Evolutionary conservation across 768 basidiomycete genomes (phyloP).

Genomic region (Tulasnella calospora): DNA sequence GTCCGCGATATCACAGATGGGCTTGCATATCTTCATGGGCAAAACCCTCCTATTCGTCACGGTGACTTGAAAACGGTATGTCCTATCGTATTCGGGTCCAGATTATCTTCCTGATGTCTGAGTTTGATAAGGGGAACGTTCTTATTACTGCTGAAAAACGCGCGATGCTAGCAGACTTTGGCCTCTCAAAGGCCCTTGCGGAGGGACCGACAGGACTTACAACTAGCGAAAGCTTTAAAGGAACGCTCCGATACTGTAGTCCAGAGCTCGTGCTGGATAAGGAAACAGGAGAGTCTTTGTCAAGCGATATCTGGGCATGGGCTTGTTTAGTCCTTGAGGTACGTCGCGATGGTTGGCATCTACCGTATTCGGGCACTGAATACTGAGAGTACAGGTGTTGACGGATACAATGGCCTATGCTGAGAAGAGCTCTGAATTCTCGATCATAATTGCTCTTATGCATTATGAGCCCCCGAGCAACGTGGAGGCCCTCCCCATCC

Average conservation of each 20-base stretch:
- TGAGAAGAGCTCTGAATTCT: neutral
- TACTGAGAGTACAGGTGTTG: neutral
- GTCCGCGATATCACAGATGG: neutral
- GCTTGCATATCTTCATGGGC: slow-evolving; percentile 1
- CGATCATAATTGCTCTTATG: neutral
- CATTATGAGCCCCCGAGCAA: neutral
- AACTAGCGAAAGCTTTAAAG: slow-evolving; percentile 3
- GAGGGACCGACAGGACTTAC: neutral
- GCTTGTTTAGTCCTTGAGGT: slow-evolving; percentile 11
- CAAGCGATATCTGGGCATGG: slow-evolving; percentile 18
- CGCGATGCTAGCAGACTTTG: neutral
- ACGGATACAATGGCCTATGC: neutral
- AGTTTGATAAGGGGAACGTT: neutral
- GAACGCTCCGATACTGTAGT: slow-evolving; percentile 1
- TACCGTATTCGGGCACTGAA: neutral
- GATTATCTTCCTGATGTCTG: neutral
- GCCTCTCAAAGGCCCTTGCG: neutral
- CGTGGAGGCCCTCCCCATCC: neutral
- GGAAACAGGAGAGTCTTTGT: neutral
- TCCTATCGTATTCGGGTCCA: no score
- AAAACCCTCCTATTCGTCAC: neutral
- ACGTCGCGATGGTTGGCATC: neutral
- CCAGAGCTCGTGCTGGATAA: neutral
- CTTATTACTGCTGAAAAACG: neutral
- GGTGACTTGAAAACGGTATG: slow-evolving; percentile 6